Conservation (phyloP, 192 early-diverging fungal genomes). For the Rhizophagus clarus region DNA sequence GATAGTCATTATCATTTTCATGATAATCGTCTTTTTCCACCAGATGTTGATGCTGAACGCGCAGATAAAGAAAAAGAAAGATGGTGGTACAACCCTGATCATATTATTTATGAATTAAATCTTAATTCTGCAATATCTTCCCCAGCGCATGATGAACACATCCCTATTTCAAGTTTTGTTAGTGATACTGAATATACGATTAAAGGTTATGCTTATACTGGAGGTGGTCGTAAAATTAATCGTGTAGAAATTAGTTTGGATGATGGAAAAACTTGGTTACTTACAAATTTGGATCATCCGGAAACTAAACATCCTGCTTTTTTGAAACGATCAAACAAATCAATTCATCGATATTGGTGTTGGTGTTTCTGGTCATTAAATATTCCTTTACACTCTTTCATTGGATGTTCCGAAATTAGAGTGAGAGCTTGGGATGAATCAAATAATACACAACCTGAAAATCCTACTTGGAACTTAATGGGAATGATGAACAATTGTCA, state of each 20-base stretch:
- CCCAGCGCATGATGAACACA: slow-evolving; percentile 59
- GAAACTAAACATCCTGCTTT: slow-evolving; percentile 12
- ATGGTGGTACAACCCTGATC: slow-evolving; percentile 60
- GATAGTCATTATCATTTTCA: slow-evolving; percentile 72
- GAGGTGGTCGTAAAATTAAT: slow-evolving; percentile 71
- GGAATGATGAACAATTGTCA: slow-evolving; percentile 79
- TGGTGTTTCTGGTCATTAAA: slow-evolving; percentile 63
- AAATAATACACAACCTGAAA: slow-evolving; percentile 62
- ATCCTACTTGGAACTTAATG: slow-evolving; percentile 70
- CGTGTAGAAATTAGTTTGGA: slow-evolving; percentile 84
- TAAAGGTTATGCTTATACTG: slow-evolving; percentile 80
- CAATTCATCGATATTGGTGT: slow-evolving; percentile 50
- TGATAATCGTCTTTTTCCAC: slow-evolving; percentile 87
- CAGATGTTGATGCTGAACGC: slow-evolving; percentile 55
- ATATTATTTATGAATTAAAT: slow-evolving; percentile 76
- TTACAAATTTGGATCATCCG: slow-evolving; percentile 58
- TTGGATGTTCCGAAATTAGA: slow-evolving; percentile 51
- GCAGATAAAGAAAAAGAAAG: slow-evolving; percentile 51
- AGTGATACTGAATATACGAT: slow-evolving; percentile 44
- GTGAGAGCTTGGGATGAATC: slow-evolving; percentile 66
- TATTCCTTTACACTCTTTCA: slow-evolving; percentile 40
- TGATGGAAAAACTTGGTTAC: slow-evolving; percentile 77
- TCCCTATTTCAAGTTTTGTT: slow-evolving; percentile 13
- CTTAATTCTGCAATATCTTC: slow-evolving; percentile 75
- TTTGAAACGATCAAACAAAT: not conserved